Percentiles rank a stretch among this genome's conserved stretches.
Conservation (phyloP, 1,284 basidiomycete genomes). For the Earliella scabrosa region DNA sequence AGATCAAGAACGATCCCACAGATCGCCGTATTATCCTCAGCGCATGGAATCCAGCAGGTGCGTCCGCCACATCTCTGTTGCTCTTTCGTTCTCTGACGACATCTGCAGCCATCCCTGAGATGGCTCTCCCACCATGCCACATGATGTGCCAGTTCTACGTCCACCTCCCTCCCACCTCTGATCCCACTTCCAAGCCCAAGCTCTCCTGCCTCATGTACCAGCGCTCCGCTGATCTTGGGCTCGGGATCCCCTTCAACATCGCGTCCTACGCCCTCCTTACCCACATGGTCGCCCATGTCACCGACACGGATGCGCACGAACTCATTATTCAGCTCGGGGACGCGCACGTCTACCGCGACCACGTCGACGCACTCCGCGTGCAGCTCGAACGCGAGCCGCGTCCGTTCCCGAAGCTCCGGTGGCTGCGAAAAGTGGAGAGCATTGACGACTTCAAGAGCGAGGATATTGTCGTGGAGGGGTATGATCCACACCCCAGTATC, state of each 20-base stretch:
- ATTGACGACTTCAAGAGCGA: constrained; percentile 86
- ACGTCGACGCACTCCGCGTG: constrained; percentile 83
- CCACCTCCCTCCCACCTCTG: constrained; percentile 65
- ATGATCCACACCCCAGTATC: constrained; percentile 86
- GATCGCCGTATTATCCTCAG: constrained; percentile 95
- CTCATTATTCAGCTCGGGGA: constrained; percentile 95
- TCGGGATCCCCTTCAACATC: constrained; percentile 99
- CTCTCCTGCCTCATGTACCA: constrained; percentile 98
- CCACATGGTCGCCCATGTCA: constrained; percentile 95
- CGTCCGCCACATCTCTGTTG: constrained; percentile 32
- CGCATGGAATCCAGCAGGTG: constrained; percentile 98
- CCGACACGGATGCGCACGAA: constrained; percentile 85
- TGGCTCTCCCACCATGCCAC: constrained; percentile 98
- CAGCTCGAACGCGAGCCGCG: constrained; percentile 84
- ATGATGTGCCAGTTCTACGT: constrained; percentile 99
- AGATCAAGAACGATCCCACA: constrained; percentile 93
- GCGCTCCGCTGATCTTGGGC: constrained; percentile 94
- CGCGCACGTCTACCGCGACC: constrained; percentile 95
- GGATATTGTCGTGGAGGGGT: constrained; percentile 88
- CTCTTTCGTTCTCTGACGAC: not conserved
- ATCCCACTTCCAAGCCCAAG: constrained; percentile 62
- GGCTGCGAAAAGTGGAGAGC: constrained; percentile 66
- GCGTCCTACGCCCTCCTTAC: constrained; percentile 96
- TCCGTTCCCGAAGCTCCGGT: constrained; percentile 83
- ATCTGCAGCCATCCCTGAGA: constrained; percentile 78